Evolutionary conservation across 2,329 filamentous ascomycete genomes (phyloP).

Genomic region (Sordariomycetes sp.): DNA sequence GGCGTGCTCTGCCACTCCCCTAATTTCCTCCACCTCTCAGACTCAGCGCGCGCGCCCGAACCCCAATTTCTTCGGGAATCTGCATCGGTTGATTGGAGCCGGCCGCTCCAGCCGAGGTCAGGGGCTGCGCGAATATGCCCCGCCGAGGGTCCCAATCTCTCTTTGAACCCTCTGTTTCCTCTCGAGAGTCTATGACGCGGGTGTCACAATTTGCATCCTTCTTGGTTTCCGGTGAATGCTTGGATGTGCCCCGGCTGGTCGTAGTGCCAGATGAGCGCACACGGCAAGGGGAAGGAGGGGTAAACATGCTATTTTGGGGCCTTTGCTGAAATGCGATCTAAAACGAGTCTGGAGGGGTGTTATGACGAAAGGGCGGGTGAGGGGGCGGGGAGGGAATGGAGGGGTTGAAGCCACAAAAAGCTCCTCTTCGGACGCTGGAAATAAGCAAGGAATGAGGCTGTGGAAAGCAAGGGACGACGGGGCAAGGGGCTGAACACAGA

Average conservation of each 20-base stretch:
- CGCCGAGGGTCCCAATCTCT: neutral
- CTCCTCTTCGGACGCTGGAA: neutral
- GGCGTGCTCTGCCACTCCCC: neutral
- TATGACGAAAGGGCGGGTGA: neutral
- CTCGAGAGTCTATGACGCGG: neutral
- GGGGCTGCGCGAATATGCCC: neutral
- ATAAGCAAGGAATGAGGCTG: neutral
- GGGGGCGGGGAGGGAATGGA: neutral
- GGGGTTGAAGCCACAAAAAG: neutral
- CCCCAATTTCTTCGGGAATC: neutral
- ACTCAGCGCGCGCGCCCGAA: neutral
- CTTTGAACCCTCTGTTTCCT: neutral
- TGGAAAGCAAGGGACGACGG: neutral
- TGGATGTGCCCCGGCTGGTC: too few species aligned
- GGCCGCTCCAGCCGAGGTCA: neutral
- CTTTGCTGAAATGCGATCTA: neutral
- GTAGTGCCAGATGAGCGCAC: neutral
- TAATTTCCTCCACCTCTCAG: neutral
- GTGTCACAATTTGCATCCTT: neutral
- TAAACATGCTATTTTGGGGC: neutral
- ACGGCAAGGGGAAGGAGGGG: neutral
- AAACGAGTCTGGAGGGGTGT: neutral
- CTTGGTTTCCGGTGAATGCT: neutral
- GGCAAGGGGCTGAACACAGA: neutral
- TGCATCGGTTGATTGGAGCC: neutral